Conservation (phyloP, 2,329 filamentous ascomycete genomes). For the Cladosporium sp. region DNA sequence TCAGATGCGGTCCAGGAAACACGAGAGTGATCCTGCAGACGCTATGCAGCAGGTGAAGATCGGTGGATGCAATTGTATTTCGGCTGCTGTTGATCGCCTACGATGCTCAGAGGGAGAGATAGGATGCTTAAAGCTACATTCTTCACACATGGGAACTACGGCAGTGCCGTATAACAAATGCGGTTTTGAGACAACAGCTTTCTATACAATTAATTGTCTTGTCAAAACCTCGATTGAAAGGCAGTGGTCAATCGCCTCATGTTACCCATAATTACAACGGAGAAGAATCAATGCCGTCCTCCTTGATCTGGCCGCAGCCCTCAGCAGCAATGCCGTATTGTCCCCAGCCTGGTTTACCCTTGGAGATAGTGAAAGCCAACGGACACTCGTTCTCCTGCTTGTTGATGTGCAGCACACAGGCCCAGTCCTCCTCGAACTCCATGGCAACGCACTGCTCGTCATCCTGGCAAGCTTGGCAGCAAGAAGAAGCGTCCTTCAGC, state of each 20-base stretch:
- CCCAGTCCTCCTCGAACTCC: neutral
- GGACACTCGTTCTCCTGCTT: conserved; percentile 2
- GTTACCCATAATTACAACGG: neutral
- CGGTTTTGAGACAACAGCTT: too few relatives aligned
- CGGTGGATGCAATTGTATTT: too few relatives aligned
- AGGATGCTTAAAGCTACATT: too few relatives aligned
- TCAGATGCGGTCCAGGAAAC: neutral
- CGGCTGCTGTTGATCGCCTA: too few relatives aligned
- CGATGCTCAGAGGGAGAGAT: too few relatives aligned
- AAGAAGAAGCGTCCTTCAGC: neutral
- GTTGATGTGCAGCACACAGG: neutral
- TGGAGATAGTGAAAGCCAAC: conserved; percentile 1
- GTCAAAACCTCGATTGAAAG: too few relatives aligned
- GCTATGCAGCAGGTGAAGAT: too few relatives aligned
- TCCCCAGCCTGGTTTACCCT: neutral
- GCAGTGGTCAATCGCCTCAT: neutral
- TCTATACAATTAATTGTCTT: neutral
- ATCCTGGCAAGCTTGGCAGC: conserved; percentile 6
- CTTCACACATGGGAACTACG: too few relatives aligned
- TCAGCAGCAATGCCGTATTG: neutral
- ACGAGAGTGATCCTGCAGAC: neutral
- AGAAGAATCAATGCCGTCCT: conserved; percentile 7
- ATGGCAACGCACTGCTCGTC: conserved; percentile 1
- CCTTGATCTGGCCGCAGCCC: conserved; percentile 2
- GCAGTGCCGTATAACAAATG: too few relatives aligned